These are phyloP conservation scores for Arachis stenosperma DNA, from an alignment of 306 rosid species.

Conservation along the genomic window DNA sequence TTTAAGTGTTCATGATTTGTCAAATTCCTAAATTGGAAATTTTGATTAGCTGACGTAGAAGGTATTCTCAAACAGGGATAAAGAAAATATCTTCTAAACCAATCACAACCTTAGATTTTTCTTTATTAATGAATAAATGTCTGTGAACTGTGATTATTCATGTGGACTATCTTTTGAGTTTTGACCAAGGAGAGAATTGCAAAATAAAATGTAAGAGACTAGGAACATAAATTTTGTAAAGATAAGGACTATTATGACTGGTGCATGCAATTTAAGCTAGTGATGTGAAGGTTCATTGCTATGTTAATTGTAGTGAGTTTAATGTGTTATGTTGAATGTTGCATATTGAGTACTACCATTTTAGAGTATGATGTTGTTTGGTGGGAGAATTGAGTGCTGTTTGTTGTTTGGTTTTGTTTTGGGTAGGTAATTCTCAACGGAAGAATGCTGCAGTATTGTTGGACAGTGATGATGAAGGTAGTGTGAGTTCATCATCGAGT, in stretches of 20 bases:
- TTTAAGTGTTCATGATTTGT: too few relatives aligned
- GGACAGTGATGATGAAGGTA: slow-evolving; percentile 78
- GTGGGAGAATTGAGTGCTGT: not conserved
- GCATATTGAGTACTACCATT: not conserved
- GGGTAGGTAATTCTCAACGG: slow-evolving; percentile 69
- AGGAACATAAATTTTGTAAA: not conserved
- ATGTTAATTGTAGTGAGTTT: not conserved
- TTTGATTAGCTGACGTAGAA: too few relatives aligned
- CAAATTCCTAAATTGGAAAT: too few relatives aligned
- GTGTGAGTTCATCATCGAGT: slow-evolving; percentile 79
- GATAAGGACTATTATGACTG: not conserved
- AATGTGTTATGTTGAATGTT: not conserved
- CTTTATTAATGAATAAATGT: not conserved
- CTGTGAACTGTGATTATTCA: not conserved
- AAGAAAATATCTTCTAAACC: too few relatives aligned
- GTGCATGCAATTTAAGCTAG: not conserved
- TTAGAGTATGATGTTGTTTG: not conserved
- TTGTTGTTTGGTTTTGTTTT: not conserved
- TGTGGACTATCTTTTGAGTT: too few relatives aligned
- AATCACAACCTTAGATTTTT: not conserved
- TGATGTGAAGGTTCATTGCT: slow-evolving; percentile 11
- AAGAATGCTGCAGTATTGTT: slow-evolving; percentile 56
- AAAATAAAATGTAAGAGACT: not conserved
- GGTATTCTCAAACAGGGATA: too few relatives aligned
- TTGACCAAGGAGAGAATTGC: too few relatives aligned